These are phyloP conservation scores for Saitozyma podzolica DNA, from an alignment of 768 basidiomycete genomes.

Conservation along the genomic window DNA sequence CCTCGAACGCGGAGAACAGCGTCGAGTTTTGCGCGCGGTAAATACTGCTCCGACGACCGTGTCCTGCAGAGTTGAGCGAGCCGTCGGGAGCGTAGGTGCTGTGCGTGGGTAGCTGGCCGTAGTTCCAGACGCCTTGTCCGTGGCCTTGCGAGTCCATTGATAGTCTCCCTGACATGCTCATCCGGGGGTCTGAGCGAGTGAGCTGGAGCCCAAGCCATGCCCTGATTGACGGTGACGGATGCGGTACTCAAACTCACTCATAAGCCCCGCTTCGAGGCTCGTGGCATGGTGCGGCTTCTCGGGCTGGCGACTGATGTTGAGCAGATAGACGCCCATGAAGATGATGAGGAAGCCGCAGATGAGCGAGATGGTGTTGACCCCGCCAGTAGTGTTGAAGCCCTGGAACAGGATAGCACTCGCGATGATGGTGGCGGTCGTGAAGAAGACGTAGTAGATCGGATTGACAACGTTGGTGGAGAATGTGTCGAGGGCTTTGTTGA, in stretches of 20 bases:
- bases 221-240: neutral
- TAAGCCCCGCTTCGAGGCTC: constrained; percentile 48
- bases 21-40: constrained; percentile 67
- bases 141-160: constrained; percentile 62
- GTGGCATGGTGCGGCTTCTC: constrained; percentile 47
- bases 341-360: constrained; percentile 87
- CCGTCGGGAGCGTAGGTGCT: constrained; percentile 49
- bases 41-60: constrained; percentile 67
- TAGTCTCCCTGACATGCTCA: constrained; percentile 75
- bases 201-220: neutral
- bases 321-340: constrained; percentile 78
- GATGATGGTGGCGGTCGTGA: constrained; percentile 87
- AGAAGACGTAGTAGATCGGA: constrained; percentile 96
- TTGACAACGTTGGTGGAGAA: constrained; percentile 99
- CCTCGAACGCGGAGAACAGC: constrained; percentile 73
- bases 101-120: constrained; percentile 28
- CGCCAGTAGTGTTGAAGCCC: constrained; percentile 88
- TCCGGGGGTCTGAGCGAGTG: constrained; percentile 60
- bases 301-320: constrained; percentile 49
- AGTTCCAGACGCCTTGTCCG: constrained; percentile 27
- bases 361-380: constrained; percentile 79
- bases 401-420: constrained; percentile 96
- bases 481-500: constrained; percentile 95
- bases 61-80: constrained; percentile 55
- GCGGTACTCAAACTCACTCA: constrained; percentile 44